Base-by-base conservation (phyloP, 2,329 filamentous ascomycete species). In the Samsoniella hepiali region DNA sequence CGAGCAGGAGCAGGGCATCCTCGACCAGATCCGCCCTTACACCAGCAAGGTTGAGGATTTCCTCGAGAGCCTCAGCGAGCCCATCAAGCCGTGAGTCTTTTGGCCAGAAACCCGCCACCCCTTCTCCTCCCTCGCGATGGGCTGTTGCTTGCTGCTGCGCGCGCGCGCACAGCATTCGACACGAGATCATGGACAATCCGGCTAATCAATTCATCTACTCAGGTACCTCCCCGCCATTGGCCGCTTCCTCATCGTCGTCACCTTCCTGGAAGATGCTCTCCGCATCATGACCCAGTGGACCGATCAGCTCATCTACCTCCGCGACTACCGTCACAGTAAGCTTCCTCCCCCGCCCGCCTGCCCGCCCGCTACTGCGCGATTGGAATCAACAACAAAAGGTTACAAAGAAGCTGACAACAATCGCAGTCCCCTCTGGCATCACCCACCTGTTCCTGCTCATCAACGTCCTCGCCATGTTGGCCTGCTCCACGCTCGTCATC, bases 11-110 rank as follows among this genome's bases (percentile, higher is more conserved):
- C 88, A 71, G 60, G 70, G 70, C 69, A 64, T 76, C 64, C 86
- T 99, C 70, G 95, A 97, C 76, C 85, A 91, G 71, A 92, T 99
- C 74, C 86, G 95, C 68, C 87, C 93, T 76, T 93, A 98, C 78
- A 99, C 95, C 58, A 97, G 91, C 88, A 98, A 97, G 84, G 94
- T 99, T 69, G 95, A 99, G 81, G 95, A 99, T 75, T 80, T 91
- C 75, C 79, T 99, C 74, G 95, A 98, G 78, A 91, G 86, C 34
- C 69, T 93, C 72, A 90, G 92, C 72, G 94, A 97, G 74, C 95
- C 95, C 56, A 79, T 98, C 69, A 98, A 97, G 84, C 95, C 95
- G 90, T 99, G 72, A 77, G 76, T 77, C 29, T 42, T 8, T 42
- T 8, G 5, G 42, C 38, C 38, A 29, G 13, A 40, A 32, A 8